These are phyloP conservation scores for Aureobasidium subglaciale DNA, from an alignment of 2,329 filamentous ascomycete genomes.

Conservation along the genomic window DNA sequence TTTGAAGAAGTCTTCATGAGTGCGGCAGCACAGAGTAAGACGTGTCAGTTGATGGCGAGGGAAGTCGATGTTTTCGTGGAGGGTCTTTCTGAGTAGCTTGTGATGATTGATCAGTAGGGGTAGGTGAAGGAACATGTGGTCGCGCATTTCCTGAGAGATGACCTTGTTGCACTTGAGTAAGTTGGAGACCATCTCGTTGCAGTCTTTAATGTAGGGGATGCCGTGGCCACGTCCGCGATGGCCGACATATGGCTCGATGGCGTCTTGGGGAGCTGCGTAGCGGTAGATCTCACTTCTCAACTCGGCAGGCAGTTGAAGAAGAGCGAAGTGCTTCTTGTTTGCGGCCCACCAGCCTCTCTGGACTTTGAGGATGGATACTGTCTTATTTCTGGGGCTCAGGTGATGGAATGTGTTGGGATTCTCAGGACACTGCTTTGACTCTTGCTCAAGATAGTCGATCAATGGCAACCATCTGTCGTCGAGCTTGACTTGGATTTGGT, in stretches of 20 bases:
- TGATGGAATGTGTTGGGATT: background rate
- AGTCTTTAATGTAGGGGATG: constrained; percentile 3
- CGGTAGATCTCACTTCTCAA: constrained; percentile 22
- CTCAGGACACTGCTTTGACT: background rate
- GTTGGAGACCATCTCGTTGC: background rate
- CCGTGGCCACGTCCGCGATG: background rate
- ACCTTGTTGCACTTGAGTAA: constrained; percentile 20
- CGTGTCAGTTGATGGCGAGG: constrained; percentile 17
- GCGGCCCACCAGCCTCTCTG: background rate
- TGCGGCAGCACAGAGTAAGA: constrained; percentile 20
- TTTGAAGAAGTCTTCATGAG: constrained; percentile 19
- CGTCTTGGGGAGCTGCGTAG: constrained; percentile 6
- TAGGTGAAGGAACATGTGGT: constrained; percentile 19
- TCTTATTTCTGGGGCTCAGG: background rate
- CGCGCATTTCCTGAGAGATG: constrained; percentile 19
- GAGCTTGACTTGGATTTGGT: background rate
- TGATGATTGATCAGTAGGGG: constrained; percentile 20
- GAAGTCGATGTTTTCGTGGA: constrained; percentile 13
- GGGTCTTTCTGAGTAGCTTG: constrained; percentile 13
- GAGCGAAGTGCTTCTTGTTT: background rate
- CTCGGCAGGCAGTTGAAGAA: constrained; percentile 22
- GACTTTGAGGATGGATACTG: background rate
- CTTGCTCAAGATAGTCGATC: background rate
- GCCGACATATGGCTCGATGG: background rate
- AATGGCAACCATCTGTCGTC: background rate